phyloP scores from a whole-genome alignment of 441 rosid species.

The Viola pubescens region DNA sequence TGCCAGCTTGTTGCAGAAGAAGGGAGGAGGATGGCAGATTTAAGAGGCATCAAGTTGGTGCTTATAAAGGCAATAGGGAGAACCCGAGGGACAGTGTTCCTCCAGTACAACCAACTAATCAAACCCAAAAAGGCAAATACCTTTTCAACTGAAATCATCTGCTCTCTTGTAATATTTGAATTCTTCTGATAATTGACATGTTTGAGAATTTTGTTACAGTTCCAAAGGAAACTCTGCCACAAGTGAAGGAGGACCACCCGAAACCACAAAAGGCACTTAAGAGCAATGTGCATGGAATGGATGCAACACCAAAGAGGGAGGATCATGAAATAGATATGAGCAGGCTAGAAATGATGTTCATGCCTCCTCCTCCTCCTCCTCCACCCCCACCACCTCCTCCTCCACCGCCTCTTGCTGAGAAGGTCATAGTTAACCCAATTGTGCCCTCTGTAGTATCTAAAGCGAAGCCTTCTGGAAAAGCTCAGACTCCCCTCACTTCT shows the following conservation, averaged over 20 bases:
- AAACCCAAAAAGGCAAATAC: constrained; percentile 54
- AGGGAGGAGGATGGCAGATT: constrained; percentile 40
- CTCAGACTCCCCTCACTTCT: constrained; percentile 33
- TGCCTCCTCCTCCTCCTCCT: constrained; percentile 41
- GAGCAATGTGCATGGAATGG: constrained; percentile 33
- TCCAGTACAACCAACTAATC: constrained; percentile 36
- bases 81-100: constrained; percentile 37
- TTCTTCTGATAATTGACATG: constrained; percentile 2
- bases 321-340: constrained; percentile 57
- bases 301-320: constrained; percentile 27
- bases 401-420: constrained; percentile 38
- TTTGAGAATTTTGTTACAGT: constrained; percentile 25
- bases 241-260: constrained; percentile 30
- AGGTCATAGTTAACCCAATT: constrained; percentile 46
- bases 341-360: constrained; percentile 29
- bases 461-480: constrained; percentile 39
- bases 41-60: constrained; percentile 64
- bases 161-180: constrained; percentile 5
- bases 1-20: constrained; percentile 47
- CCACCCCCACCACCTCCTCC: constrained; percentile 36
- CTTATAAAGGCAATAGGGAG: constrained; percentile 55
- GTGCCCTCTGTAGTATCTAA: constrained; percentile 39
- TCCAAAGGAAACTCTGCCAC: constrained; percentile 30
- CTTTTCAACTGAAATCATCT: constrained; percentile 12
- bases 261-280: constrained; percentile 40